These are phyloP conservation scores for Phytopythium helicoides DNA, from an alignment of 352 stramenopile species.

Conservation along the genomic window DNA sequence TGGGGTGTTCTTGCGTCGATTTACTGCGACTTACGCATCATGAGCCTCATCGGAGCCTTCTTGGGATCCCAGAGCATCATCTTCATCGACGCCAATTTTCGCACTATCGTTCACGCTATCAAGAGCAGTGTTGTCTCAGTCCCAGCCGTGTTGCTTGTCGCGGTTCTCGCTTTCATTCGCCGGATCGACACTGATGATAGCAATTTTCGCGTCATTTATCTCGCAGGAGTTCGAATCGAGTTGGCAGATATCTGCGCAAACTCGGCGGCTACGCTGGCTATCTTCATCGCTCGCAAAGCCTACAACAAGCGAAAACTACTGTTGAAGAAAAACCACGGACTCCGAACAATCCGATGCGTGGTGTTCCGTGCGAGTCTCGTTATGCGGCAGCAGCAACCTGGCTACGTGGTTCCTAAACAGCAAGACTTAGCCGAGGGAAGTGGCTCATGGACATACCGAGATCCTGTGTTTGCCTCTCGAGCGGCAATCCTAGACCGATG, in stretches of 20 bases:
- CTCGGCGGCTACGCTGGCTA: slow-evolving; percentile 27
- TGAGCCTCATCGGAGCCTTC: slow-evolving; percentile 19
- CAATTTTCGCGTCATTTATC: slow-evolving; percentile 13
- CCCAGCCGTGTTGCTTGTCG: slow-evolving; percentile 15
- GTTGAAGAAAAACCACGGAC: slow-evolving; percentile 12
- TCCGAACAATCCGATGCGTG: slow-evolving; percentile 30
- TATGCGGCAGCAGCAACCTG: slow-evolving; percentile 10
- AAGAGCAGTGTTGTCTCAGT: slow-evolving; percentile 16
- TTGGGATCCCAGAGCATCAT: slow-evolving; percentile 20
- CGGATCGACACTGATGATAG: slow-evolving; percentile 16
- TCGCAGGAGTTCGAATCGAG: slow-evolving; percentile 18
- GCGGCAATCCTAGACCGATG: too few relatives aligned
- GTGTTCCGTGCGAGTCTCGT: slow-evolving; percentile 27
- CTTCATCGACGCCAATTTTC: slow-evolving; percentile 34
- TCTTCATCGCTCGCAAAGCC: slow-evolving; percentile 26
- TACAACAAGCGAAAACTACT: slow-evolving; percentile 35
- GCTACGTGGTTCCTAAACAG: neutral
- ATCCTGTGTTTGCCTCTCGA: too few relatives aligned
- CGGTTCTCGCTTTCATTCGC: slow-evolving; percentile 16
- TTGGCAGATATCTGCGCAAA: slow-evolving; percentile 38
- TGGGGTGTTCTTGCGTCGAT: slow-evolving; percentile 27
- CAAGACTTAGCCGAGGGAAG: too few relatives aligned
- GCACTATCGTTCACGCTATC: slow-evolving; percentile 23
- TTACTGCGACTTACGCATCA: slow-evolving; percentile 21
- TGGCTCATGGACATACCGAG: too few relatives aligned